phyloP scores from a whole-genome alignment of 345 rosid genomes.

The Lumnitzera littorea region DNA sequence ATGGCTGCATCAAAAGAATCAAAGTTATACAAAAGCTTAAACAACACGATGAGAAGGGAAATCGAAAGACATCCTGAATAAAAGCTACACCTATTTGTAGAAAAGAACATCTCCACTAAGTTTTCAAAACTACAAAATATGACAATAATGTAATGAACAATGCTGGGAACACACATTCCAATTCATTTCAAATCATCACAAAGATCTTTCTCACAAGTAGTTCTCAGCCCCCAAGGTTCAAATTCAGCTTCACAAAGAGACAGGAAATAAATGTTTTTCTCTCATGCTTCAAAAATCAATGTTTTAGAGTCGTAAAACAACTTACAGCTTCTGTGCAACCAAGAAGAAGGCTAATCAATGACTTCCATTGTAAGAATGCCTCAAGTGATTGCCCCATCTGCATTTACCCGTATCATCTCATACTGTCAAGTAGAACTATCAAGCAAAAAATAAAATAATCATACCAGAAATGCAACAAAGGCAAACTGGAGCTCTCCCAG shows the following conservation, averaged over 20 bases:
- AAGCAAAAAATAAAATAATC: constrained; percentile 7
- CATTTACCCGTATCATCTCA: constrained; percentile 9
- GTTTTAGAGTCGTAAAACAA: neutral
- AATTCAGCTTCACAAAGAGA: constrained; percentile 4
- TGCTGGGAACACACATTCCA: neutral
- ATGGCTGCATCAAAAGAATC: constrained; percentile 50
- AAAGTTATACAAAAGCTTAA: constrained; percentile 1
- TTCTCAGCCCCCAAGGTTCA: neutral
- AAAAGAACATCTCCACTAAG: neutral
- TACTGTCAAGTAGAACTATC: constrained; percentile 2
- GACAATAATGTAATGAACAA: neutral
- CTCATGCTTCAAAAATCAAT: too few relatives aligned
- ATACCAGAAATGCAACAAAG: constrained; percentile 83
- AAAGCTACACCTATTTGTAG: neutral
- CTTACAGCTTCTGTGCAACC: constrained; percentile 91
- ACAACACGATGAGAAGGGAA: neutral
- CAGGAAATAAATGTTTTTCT: too few relatives aligned
- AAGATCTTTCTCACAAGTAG: too few relatives aligned
- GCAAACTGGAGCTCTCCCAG: constrained; percentile 93
- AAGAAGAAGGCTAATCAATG: constrained; percentile 73
- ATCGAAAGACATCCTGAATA: neutral
- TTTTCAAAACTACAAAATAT: neutral
- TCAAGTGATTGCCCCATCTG: constrained; percentile 99
- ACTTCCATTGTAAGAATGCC: constrained; percentile 89
- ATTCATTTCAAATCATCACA: too few relatives aligned